Percentiles rank a stretch among this genome's conserved stretches.
These are phyloP conservation scores for Fusarium sp. DNA, from an alignment of 2,329 filamentous ascomycete genomes.

Conservation along the genomic window DNA sequence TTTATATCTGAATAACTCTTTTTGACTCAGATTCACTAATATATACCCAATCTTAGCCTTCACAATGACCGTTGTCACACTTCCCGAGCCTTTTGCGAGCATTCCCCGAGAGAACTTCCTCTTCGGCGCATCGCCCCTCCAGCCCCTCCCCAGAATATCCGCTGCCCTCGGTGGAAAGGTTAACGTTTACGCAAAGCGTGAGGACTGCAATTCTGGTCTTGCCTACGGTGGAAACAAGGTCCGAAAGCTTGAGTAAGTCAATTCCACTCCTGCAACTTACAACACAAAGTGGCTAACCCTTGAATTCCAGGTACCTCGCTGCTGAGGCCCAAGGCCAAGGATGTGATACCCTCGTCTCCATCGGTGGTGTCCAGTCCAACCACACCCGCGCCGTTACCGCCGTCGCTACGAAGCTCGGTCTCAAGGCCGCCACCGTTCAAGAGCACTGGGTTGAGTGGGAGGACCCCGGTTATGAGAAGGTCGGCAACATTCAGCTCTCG, in stretches of 20 bases:
- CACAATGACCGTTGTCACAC: slow-evolving; percentile 51
- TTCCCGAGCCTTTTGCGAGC: slow-evolving; percentile 70
- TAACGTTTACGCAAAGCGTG: slow-evolving; percentile 75
- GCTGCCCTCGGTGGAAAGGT: slow-evolving; percentile 68
- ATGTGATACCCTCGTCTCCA: slow-evolving; percentile 71
- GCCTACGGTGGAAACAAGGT: slow-evolving; percentile 78
- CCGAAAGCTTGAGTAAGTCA: slow-evolving; percentile 69
- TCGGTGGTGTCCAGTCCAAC: slow-evolving; percentile 77
- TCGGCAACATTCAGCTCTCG: slow-evolving; percentile 78
- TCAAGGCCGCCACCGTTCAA: slow-evolving; percentile 67
- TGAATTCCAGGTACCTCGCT: slow-evolving; percentile 65
- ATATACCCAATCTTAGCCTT: slow-evolving; percentile 7
- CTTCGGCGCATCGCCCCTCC: slow-evolving; percentile 76
- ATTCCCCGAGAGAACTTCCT: slow-evolving; percentile 72
- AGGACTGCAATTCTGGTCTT: slow-evolving; percentile 76
- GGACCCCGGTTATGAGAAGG: slow-evolving; percentile 69
- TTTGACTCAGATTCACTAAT: background rate
- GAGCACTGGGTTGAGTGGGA: slow-evolving; percentile 76
- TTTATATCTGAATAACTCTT: background rate
- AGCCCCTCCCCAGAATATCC: slow-evolving; percentile 73
- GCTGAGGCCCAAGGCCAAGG: slow-evolving; percentile 69
- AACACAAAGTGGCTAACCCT: background rate
- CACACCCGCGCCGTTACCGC: slow-evolving; percentile 76
- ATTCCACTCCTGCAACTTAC: background rate
- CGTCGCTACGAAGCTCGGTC: slow-evolving; percentile 66